phyloP scores from a whole-genome alignment of 148 eudicot genomes.

The Dysphania ambrosioides region DNA sequence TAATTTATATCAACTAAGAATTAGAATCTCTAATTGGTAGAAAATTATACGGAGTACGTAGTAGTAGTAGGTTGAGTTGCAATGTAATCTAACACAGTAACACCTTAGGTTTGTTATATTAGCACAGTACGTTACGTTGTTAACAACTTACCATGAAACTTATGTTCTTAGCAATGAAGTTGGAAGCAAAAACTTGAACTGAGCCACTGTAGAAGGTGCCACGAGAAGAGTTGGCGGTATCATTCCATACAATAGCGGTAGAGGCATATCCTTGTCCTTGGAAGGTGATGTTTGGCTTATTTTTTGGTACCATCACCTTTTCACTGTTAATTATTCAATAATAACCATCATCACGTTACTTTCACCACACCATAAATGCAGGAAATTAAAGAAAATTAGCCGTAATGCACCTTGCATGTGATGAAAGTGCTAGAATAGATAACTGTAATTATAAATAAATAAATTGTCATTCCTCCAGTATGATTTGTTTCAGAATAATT shows the following conservation, averaged over 20 bases:
- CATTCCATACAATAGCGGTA: slow-evolving; percentile 87
- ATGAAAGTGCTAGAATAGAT: no score
- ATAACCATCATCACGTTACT: not conserved
- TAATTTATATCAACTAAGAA: no score
- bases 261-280: slow-evolving; percentile 91
- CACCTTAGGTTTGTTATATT: not conserved
- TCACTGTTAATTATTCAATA: slow-evolving; percentile 46
- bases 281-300: slow-evolving; percentile 80
- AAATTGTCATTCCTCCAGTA: no score
- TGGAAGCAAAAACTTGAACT: slow-evolving; percentile 76
- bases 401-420: no score
- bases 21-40: no score
- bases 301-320: slow-evolving; percentile 61
- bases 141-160: slow-evolving; percentile 68
- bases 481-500: no score
- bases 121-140: no score
- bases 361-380: not conserved
- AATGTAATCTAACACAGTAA: no score
- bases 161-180: slow-evolving; percentile 86
- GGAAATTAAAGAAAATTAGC: no score
- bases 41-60: no score
- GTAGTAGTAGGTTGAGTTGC: no score
- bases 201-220: slow-evolving; percentile 84
- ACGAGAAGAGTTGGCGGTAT: slow-evolving; percentile 76
- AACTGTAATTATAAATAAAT: no score